phyloP scores from a whole-genome alignment of 768 basidiomycete species.

The Auricularia sp. region DNA sequence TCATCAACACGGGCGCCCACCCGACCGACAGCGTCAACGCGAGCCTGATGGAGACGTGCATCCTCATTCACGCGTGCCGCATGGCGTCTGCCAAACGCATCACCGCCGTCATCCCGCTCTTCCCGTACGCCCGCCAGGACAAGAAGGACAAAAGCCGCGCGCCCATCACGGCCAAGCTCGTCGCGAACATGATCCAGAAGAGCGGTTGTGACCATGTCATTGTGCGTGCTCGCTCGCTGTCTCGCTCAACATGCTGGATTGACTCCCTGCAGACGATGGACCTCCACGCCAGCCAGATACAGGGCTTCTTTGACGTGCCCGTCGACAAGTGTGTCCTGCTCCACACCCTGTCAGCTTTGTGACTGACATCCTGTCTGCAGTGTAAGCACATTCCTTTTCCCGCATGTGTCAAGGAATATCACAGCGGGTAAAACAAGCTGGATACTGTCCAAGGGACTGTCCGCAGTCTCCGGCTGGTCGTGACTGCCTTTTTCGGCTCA shows the following conservation, averaged over 20 bases:
- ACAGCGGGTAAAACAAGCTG: too few relatives aligned
- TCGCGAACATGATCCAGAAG: constrained; percentile 93
- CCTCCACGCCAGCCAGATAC: constrained; percentile 96
- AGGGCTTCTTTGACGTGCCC: constrained; percentile 99
- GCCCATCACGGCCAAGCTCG: constrained; percentile 94
- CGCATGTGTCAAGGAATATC: too few relatives aligned
- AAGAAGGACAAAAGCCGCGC: constrained; percentile 99
- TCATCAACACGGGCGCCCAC: constrained; percentile 86
- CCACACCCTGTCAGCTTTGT: neutral
- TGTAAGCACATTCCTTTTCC: constrained; percentile 2
- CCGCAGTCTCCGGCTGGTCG: too few relatives aligned
- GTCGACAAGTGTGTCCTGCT: constrained; percentile 87
- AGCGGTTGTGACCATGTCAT: constrained; percentile 95
- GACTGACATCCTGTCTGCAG: neutral
- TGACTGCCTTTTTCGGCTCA: too few relatives aligned
- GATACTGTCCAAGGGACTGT: too few relatives aligned
- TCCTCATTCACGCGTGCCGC: constrained; percentile 99
- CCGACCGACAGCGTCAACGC: constrained; percentile 57
- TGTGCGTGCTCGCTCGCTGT: constrained; percentile 39
- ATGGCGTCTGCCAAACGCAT: constrained; percentile 98
- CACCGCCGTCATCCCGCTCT: constrained; percentile 95
- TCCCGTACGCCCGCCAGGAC: constrained; percentile 95
- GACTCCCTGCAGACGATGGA: constrained; percentile 69
- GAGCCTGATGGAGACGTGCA: constrained; percentile 94
- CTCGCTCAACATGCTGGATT: neutral